Evolutionary conservation across 805 yeast species (phyloP), one percentile per base, ranked within the genome.

Genomic region (Nakazawaea ishiwadae): DNA sequence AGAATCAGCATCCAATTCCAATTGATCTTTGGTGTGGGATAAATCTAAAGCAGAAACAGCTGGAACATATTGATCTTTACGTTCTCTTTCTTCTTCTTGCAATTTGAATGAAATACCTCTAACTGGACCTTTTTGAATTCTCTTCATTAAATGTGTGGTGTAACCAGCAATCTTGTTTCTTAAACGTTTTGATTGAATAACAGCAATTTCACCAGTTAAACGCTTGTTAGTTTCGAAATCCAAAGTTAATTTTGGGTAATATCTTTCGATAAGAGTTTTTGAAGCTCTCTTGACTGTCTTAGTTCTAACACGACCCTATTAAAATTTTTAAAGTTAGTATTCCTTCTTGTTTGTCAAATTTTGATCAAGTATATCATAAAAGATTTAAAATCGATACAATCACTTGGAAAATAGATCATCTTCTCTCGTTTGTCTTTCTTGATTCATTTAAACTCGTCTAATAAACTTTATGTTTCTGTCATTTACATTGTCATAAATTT

Each of bases 111-210:
- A 93, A 63, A 93, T 95, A 79, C 99, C 99, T 84, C 98, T 90
- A 65, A 93, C 99, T 80, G 99, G 99, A 71, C 99, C 99, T 83
- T 91, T 93, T 79, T 95, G 98, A 69, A 93, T 93, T 81, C 99
- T 90, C 83, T 88, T 93, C 99, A 93, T 95, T 75, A 93, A 84
- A 77, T 93, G 99, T 68, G 99, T 93, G 75, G 99, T 93, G 96
- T 91, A 93, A 73, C 99, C 99, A 71, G 99, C 99, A 66, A 93
- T 95, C 88, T 93, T 93, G 93, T 93, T 93, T 82, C 99, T 93
- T 75, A 93, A 85, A 79, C 99, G 88, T 85, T 93, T 93, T 66
- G 99, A 88, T 75, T 91, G 97, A 69, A 93, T 95, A 73, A 86
- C 90, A 59, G 99, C 99, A 64, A 93, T 90, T 76, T 95, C 96